Evolutionary conservation across 257 asterid species (phyloP).

Genomic region (Gynochthodes officinalis): DNA sequence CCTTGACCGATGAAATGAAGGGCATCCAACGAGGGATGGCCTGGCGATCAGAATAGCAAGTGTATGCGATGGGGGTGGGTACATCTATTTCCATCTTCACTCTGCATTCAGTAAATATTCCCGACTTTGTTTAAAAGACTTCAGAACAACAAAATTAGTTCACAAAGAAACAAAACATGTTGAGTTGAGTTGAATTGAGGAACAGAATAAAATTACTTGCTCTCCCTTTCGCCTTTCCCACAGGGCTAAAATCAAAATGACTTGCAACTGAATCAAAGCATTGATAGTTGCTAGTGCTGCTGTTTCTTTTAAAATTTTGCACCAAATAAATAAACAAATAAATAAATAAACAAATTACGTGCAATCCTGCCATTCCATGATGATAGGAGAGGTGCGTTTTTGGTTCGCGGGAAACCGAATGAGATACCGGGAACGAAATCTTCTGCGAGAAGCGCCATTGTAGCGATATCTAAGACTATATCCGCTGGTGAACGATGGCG

Average conservation of each 20-base stretch:
- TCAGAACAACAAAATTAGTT: too few species aligned
- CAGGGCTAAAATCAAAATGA: too few species aligned
- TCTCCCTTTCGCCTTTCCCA: too few species aligned
- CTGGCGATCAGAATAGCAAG: constrained; percentile 85
- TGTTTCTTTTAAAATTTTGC: too few species aligned
- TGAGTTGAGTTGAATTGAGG: too few species aligned
- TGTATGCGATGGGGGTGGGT: constrained; percentile 81
- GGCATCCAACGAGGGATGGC: constrained; percentile 97
- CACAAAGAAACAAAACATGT: too few species aligned
- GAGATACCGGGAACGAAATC: constrained; percentile 15
- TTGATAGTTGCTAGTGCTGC: too few species aligned
- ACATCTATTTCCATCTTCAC: constrained; percentile 80
- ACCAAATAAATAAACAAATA: neutral
- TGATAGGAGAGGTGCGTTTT: constrained; percentile 40
- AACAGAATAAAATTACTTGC: too few species aligned
- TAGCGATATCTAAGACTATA: constrained; percentile 9
- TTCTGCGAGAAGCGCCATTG: constrained; percentile 9
- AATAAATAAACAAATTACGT: constrained; percentile 38
- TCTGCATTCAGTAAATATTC: constrained; percentile 36
- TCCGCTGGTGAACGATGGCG: constrained; percentile 25
- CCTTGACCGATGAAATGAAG: constrained; percentile 87
- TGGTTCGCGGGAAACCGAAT: constrained; percentile 20
- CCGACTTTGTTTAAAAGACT: too few species aligned
- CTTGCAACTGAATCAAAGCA: too few species aligned
- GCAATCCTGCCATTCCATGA: constrained; percentile 94